A percentile compares a stretch with the other conserved stretches of the same genome.
Evolutionary conservation across 2,329 filamentous ascomycete species (phyloP).

Genomic region (Botrytis squamosa): DNA sequence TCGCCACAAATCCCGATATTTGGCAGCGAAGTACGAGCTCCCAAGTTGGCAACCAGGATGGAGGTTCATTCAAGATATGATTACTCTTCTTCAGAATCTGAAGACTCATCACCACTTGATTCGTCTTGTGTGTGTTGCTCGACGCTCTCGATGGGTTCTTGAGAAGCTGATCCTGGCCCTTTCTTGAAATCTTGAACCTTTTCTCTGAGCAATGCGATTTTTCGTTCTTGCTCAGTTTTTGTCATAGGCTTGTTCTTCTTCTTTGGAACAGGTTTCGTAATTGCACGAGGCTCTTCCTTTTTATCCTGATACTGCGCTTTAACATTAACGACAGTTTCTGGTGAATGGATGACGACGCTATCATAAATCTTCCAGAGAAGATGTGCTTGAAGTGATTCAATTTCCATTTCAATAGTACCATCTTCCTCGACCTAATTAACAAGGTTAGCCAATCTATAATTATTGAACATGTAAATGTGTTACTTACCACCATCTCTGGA

Average conservation of each 20-base stretch:
- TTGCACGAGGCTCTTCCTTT: conserved; percentile 36
- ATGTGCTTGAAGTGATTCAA: conserved; percentile 55
- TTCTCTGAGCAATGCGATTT: conserved; percentile 61
- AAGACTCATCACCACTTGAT: conserved; percentile 53
- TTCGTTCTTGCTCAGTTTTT: conserved; percentile 67
- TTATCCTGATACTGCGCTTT: conserved; percentile 29
- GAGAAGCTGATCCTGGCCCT: conserved; percentile 33
- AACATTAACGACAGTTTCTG: conserved; percentile 44
- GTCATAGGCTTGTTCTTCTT: conserved; percentile 75
- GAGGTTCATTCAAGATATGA: neutral
- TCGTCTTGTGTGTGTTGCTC: conserved; percentile 41
- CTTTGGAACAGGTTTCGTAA: conserved; percentile 40
- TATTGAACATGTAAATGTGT: conserved; percentile 22
- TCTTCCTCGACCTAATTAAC: conserved; percentile 45
- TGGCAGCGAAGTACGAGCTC: neutral
- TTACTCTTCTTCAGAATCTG: conserved; percentile 52
- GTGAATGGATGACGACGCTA: conserved; percentile 50
- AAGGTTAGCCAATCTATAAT: conserved; percentile 22
- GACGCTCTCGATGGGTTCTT: conserved; percentile 43
- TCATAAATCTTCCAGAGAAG: conserved; percentile 55
- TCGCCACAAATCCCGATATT: neutral
- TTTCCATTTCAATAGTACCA: conserved; percentile 59
- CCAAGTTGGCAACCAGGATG: neutral
- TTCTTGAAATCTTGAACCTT: conserved; percentile 50
- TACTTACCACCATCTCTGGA: conserved; percentile 63